Evolutionary conservation across 441 rosid species (phyloP).

Genomic region (Raphanus hybrid): DNA sequence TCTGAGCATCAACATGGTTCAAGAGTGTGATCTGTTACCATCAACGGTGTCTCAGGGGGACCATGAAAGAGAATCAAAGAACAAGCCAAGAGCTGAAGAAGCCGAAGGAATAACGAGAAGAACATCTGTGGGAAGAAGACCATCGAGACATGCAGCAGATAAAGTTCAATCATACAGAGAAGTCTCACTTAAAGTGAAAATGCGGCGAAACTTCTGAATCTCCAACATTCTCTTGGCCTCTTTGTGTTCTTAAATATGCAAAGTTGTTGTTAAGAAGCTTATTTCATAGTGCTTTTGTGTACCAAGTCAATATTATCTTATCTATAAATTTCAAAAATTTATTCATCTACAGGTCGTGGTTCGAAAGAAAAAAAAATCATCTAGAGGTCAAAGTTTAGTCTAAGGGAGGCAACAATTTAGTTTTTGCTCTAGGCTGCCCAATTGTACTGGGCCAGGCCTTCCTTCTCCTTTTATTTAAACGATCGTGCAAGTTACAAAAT

Average conservation of each 20-base stretch:
- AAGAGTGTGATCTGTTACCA: background rate
- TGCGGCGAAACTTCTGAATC: background rate
- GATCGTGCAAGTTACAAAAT: background rate
- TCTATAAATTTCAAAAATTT: background rate
- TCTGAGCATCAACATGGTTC: background rate
- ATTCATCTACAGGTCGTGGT: too few relatives aligned
- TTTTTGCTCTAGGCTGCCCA: background rate
- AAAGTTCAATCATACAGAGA: conserved; percentile 1
- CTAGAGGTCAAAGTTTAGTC: background rate
- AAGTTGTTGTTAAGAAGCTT: background rate
- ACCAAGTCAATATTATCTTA: background rate
- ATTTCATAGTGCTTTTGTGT: background rate
- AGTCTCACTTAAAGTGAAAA: background rate
- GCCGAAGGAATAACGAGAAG: background rate
- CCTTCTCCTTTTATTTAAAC: background rate
- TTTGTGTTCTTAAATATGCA: background rate
- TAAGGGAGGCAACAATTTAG: background rate
- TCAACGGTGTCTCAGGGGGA: background rate
- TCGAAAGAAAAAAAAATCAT: too few relatives aligned
- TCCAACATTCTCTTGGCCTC: background rate
- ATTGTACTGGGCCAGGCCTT: background rate
- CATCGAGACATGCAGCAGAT: background rate
- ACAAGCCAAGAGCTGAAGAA: background rate
- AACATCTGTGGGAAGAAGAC: background rate
- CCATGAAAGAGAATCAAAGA: background rate